A percentile compares a stretch with the other conserved stretches of the same genome.
phyloP scores from a whole-genome alignment of 352 stramenopile genomes.

The Phytophthora ohioensis region DNA sequence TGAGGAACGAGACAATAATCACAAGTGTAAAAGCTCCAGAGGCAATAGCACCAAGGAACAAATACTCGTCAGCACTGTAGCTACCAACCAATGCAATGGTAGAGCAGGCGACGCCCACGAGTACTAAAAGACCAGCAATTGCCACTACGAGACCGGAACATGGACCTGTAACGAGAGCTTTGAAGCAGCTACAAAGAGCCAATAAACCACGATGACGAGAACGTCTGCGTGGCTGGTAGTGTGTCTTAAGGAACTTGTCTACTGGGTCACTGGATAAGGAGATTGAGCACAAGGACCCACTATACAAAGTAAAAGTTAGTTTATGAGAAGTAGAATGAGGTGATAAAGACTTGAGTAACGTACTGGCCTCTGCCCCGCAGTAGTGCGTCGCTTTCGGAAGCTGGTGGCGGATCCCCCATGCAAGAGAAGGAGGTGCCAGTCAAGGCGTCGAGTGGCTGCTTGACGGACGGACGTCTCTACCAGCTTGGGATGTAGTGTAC shows the following conservation, averaged over 20 bases:
- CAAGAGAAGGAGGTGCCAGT: background rate
- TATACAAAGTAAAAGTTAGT: slow-evolving; percentile 25
- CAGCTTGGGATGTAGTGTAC: slow-evolving; percentile 3
- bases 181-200: slow-evolving; percentile 37
- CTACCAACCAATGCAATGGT: slow-evolving; percentile 40
- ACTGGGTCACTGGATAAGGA: slow-evolving; percentile 62
- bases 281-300: slow-evolving; percentile 70
- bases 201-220: slow-evolving; percentile 16
- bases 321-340: background rate
- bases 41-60: slow-evolving; percentile 78
- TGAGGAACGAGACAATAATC: slow-evolving; percentile 76
- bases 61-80: slow-evolving; percentile 62
- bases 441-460: background rate
- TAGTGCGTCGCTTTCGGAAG: slow-evolving; percentile 38
- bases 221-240: slow-evolving; percentile 20
- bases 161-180: slow-evolving; percentile 25
- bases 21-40: slow-evolving; percentile 78
- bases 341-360: slow-evolving; percentile 17
- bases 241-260: slow-evolving; percentile 48
- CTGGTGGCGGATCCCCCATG: slow-evolving; percentile 33
- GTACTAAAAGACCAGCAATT: slow-evolving; percentile 48
- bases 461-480: slow-evolving; percentile 5
- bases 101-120: slow-evolving; percentile 49
- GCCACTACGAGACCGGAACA: slow-evolving; percentile 44
- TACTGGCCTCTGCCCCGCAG: slow-evolving; percentile 46